Base-by-base conservation (phyloP, 1,139 yeast species). In the Kodamaea alishanica region DNA sequence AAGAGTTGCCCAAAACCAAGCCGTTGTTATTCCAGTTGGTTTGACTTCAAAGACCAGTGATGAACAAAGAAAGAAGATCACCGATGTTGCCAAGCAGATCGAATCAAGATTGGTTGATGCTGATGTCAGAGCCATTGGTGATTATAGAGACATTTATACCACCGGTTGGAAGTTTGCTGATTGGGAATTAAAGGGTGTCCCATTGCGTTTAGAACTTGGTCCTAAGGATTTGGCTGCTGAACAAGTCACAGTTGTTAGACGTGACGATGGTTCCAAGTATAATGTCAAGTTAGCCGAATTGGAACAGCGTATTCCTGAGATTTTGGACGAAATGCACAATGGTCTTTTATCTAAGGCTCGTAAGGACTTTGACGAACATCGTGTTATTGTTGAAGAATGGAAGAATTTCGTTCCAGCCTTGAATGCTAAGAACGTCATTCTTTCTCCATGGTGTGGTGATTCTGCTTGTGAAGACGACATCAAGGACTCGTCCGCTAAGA, bases 121-220 rank as follows among this genome's bases (percentile, higher is more conserved):
- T 33, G 85, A 79, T 39, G 69, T 92, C 42, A 83, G 97, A 64
- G 90, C 77, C 32, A 69, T 75, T 42, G 84, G 92, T 56, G 99
- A 94, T 65, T 83, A 81, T 73, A 82, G 97, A 67, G 95, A 84
- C 52, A 87, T 83, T 70, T 92, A 94, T 70, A 84, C 96, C 40
- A 95, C 98, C 50, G 98, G 98, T 49, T 94, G 97, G 97, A 94
- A 92, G 69, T 94, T 90, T 67, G 85, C 97, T 44, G 96, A 94
- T 62, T 85, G 95, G 77, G 99, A 94, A 71, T 80, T 94, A 61
- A 88, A 86, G 73, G 99, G 99, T 73, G 75, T 83, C 43, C 97
- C 98, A 50, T 70, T 92, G 49, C 86, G 98, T 66, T 61, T 92
- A 36, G 99, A 94, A 70, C 79, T 85, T 58, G 99, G 99, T 52